Evolutionary conservation across 2,329 filamentous ascomycete species (phyloP), one percentile per base, ranked within the genome.

Genomic region (Tolypocladium cylindrosporum): DNA sequence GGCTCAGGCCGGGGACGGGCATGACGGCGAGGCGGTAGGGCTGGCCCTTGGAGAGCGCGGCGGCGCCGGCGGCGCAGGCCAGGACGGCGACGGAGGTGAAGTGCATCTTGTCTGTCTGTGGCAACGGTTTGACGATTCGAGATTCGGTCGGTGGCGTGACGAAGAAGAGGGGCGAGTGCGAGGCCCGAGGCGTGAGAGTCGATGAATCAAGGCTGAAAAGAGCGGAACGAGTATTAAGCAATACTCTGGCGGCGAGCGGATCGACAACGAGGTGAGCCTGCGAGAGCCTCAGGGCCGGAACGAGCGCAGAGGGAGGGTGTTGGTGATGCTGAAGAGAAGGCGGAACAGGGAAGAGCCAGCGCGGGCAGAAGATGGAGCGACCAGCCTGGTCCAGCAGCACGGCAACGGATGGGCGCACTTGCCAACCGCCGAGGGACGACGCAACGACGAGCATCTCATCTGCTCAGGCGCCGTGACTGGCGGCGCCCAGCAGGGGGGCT

Each of bases 11-110:
- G 56, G 67, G 65, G 57, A 74, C 60, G 59, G 71, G 64, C 67
- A 70, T 74, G 61, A 67, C 67, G 59, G 71, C 67, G 61, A 73
- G 69, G 64, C 68, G 69, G 66, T 74, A 75, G 54, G 71, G 72
- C 66, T 71, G 61, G 57, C 67, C 60, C 59, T 65, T 40, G 55
- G 56, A 45, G 45, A 60, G 55, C 42, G 57, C 57, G 45, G 69
- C 68, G 57, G 65, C 66, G 59, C 64, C 72, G 60, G 63, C 63
- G 55, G 69, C 67, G 57, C 69, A 68, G 59, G 61, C 54, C 36
- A 74, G 59, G 58, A 74, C 56, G 64, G 71, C 71, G 55, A 72
- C 45, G 57, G 69, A 66, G 58, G 66, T 62, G 68, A 74, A 71
- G 58, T 69, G 69, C 73, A 74, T 74, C 50, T 66, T 72, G 67